Base-by-base conservation (phyloP, 176 grass and related monocot species). In the Aegilops sharonensis region DNA sequence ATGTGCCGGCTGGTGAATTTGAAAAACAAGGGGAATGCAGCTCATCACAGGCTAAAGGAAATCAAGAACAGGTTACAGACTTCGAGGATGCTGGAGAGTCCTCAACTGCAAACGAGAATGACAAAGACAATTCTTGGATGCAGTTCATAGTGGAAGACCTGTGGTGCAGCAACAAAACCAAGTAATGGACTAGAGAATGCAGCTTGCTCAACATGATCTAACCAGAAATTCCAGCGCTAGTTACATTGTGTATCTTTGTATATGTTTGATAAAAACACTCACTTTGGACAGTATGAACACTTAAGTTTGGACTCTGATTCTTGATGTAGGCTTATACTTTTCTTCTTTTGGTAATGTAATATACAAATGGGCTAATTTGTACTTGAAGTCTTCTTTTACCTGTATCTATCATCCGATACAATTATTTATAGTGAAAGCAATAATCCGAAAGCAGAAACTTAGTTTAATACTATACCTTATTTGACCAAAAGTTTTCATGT, bases 51-150 rank as follows among this genome's bases (percentile, higher is more conserved):
- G 35, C 80, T 74, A 92, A 97, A 85, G 82, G 36, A 89, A 85
- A 87, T 87, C 83, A 83, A 80, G 85, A 93, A 77, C 65, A 86
- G 35, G 57, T 75, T 45, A 17, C 82, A 1, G 75, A 83, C 13
- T 79, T 78, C 1, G 36, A 77, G 36, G 87, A 85, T 14, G 86
- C 59, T 85, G 89, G 89, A 88, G 87, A 95, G 35, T 90, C 92
- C 27, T 91, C 90, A 23, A 60, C 68, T 83, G 81, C 86, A 43
- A 89, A 94, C 30, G 97, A 97, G 63, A 89, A 91, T 40, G 92
- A 92, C 40, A 97, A 94, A 90, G 97, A 99, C 56, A 95, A 93
- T 75, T 86, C 97, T 35, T 99, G 97, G 97, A 97, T 99, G 94
- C 92, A 99, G 81, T 99, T 96, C 92, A 99, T 99, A 85, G 82